These are phyloP conservation scores for Hsuehochloa calcarea DNA, from an alignment of 176 grass and related monocot genomes.

Conservation along the genomic window DNA sequence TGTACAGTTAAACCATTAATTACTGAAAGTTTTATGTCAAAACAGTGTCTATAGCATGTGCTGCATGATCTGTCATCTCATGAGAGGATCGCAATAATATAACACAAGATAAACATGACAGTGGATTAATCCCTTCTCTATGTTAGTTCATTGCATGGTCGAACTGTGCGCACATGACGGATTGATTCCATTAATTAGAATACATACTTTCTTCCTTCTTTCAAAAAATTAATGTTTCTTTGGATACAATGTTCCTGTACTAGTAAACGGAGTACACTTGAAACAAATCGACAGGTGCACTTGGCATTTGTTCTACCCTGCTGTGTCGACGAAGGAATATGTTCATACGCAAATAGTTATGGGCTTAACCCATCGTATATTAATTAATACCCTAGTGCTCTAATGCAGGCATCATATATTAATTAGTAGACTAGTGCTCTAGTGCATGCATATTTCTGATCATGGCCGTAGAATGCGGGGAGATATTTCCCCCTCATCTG, in stretches of 20 bases:
- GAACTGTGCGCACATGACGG: constrained; percentile 37
- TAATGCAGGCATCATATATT: not conserved
- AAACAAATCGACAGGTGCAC: constrained; percentile 39
- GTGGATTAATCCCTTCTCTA: constrained; percentile 17
- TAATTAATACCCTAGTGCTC: not conserved
- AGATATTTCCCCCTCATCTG: constrained; percentile 19
- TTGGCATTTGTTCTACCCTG: constrained; percentile 28
- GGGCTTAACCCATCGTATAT: not conserved
- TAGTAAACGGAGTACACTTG: constrained; percentile 13
- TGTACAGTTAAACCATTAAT: not conserved
- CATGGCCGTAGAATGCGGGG: constrained; percentile 12
- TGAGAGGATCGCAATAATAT: not conserved
- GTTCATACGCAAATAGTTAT: constrained; percentile 7
- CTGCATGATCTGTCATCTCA: not conserved
- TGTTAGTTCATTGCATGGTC: constrained; percentile 8
- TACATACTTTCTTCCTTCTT: constrained; percentile 29
- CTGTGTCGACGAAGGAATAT: not conserved
- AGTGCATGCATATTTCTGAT: not conserved
- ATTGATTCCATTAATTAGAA: constrained; percentile 29
- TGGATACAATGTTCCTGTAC: constrained; percentile 31
- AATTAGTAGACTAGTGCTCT: not conserved
- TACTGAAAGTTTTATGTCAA: not conserved
- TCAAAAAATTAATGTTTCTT: constrained; percentile 3
- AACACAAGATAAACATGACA: not conserved
- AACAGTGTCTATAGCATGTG: not conserved